Evolutionary conservation across 306 rosid species (phyloP).

Genomic region (Castanea mollissima): DNA sequence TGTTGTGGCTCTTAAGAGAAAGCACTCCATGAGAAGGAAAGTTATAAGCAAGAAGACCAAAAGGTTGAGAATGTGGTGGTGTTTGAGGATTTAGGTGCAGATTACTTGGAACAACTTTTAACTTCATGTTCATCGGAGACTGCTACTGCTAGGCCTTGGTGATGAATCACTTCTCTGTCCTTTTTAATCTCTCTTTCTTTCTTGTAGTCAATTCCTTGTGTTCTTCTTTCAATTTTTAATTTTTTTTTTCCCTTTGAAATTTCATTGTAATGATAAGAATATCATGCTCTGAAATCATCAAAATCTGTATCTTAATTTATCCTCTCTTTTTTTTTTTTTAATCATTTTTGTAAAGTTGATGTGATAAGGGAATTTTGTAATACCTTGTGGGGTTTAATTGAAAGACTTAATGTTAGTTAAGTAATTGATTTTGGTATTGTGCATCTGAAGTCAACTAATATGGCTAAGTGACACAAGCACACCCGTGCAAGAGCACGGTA

Average conservation of each 20-base stretch:
- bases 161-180: not conserved
- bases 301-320: slow-evolving; percentile 14
- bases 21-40: slow-evolving; percentile 80
- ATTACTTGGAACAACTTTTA: slow-evolving; percentile 83
- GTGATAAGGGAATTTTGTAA: not conserved
- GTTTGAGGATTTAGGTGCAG: slow-evolving; percentile 85
- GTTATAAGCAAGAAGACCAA: slow-evolving; percentile 42
- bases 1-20: slow-evolving; percentile 81
- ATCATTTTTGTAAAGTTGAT: not conserved
- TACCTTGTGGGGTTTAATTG: not conserved
- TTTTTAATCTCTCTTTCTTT: too few relatives aligned
- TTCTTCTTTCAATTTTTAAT: slow-evolving; percentile 6
- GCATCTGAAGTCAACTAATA: not conserved
- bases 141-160: slow-evolving; percentile 23
- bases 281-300: slow-evolving; percentile 30
- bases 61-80: slow-evolving; percentile 65
- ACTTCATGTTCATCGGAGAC: slow-evolving; percentile 48
- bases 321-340: not conserved
- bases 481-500: not conserved
- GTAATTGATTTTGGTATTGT: not conserved
- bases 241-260: not conserved
- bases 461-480: not conserved
- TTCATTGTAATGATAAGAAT: slow-evolving; percentile 22
- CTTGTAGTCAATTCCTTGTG: not conserved
- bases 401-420: not conserved